phyloP scores from a whole-genome alignment of 2,329 filamentous ascomycete genomes.

The Calonectria naviculata region DNA sequence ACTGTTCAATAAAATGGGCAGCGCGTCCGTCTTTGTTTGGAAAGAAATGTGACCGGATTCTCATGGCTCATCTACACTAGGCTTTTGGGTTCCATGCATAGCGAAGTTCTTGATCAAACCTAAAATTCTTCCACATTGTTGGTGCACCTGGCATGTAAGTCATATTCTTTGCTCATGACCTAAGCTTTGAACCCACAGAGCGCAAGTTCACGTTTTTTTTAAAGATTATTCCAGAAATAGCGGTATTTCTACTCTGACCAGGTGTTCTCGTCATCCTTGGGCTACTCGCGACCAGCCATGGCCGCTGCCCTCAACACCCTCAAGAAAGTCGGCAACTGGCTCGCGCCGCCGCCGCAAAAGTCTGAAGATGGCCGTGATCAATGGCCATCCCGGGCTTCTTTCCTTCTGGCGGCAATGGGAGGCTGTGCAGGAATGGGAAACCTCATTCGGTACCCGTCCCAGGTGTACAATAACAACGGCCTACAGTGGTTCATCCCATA shows the following conservation, averaged over 20 bases:
- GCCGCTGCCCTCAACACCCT: slow-evolving; percentile 33
- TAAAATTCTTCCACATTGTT: not conserved
- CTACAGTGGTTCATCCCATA: slow-evolving; percentile 72
- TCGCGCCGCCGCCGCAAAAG: slow-evolving; percentile 50
- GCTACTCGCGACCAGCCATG: slow-evolving; percentile 22
- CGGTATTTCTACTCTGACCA: not conserved
- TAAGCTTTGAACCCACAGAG: not conserved
- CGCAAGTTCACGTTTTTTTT: not conserved
- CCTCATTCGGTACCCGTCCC: slow-evolving; percentile 66
- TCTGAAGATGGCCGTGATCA: slow-evolving; percentile 59
- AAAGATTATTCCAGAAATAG: not conserved
- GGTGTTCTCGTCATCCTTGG: not conserved
- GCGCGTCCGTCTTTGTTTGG: not conserved
- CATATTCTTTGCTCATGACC: too few relatives aligned
- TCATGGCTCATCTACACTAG: not conserved
- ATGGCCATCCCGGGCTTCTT: slow-evolving; percentile 66
- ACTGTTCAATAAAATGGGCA: not conserved
- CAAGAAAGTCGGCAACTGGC: slow-evolving; percentile 44
- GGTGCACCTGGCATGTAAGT: not conserved
- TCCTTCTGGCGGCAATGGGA: slow-evolving; percentile 68
- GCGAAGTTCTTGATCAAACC: not conserved
- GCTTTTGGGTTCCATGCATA: not conserved
- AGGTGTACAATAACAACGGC: slow-evolving; percentile 70
- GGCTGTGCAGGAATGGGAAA: slow-evolving; percentile 69
- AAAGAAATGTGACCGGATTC: not conserved